phyloP scores from a whole-genome alignment of 2,329 filamentous ascomycete genomes.

The Fusarium burgessii region DNA sequence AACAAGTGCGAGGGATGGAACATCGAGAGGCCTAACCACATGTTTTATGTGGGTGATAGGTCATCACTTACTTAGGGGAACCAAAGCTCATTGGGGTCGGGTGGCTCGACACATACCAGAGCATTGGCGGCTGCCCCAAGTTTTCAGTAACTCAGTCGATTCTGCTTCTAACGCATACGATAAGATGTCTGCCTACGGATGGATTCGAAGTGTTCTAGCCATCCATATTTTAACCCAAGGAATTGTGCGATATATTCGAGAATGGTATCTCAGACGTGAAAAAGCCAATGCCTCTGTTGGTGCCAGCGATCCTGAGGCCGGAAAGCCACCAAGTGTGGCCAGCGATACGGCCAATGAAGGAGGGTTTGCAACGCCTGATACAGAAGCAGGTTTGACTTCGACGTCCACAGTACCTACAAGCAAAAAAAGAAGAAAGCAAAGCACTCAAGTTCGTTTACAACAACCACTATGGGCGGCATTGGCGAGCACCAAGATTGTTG shows the following conservation, averaged over 20 bases:
- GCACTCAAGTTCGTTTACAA: slow-evolving; percentile 87
- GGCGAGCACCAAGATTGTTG: slow-evolving; percentile 95
- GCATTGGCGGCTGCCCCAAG: slow-evolving; percentile 58
- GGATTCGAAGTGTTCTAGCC: slow-evolving; percentile 76
- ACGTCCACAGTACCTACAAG: slow-evolving; percentile 65
- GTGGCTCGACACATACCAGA: slow-evolving; percentile 61
- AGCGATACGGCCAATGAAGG: slow-evolving; percentile 46
- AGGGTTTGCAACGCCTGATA: slow-evolving; percentile 66
- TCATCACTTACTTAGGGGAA: slow-evolving; percentile 64
- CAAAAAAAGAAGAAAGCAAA: slow-evolving; percentile 91
- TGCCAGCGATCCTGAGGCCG: slow-evolving; percentile 72
- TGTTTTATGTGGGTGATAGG: slow-evolving; percentile 76
- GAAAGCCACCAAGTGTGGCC: slow-evolving; percentile 58
- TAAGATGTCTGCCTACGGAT: slow-evolving; percentile 70
- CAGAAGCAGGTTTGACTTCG: slow-evolving; percentile 56
- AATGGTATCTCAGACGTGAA: slow-evolving; percentile 74
- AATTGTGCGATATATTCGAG: slow-evolving; percentile 76
- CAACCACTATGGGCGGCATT: slow-evolving; percentile 95
- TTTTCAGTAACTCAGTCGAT: slow-evolving; percentile 63
- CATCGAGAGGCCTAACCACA: slow-evolving; percentile 77
- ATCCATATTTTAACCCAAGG: slow-evolving; percentile 82
- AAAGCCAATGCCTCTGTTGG: slow-evolving; percentile 63
- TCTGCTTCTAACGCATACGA: slow-evolving; percentile 59
- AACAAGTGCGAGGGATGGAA: slow-evolving; percentile 74
- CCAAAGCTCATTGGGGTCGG: slow-evolving; percentile 62